phyloP scores from a whole-genome alignment of 2,329 filamentous ascomycete genomes.

The Venturia oleaginea region DNA sequence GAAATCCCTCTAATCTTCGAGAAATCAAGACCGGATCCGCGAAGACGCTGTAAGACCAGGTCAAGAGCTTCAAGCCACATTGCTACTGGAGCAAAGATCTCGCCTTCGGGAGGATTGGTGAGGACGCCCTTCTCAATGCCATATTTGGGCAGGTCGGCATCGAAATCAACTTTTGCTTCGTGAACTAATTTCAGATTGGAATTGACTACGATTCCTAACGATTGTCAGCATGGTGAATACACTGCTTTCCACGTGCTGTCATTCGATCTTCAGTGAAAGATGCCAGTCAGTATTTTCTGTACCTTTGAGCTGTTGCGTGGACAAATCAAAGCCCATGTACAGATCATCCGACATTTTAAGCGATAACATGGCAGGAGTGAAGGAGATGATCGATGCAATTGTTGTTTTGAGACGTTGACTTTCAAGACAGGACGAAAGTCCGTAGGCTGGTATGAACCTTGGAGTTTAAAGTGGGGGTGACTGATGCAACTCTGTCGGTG shows the following conservation, averaged over 20 bases:
- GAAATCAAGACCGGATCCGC: conserved; percentile 62
- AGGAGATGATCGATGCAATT: background rate
- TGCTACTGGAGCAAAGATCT: conserved; percentile 86
- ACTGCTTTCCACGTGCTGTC: background rate
- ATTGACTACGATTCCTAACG: conserved; percentile 67
- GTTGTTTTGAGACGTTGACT: background rate
- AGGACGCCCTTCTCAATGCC: conserved; percentile 80
- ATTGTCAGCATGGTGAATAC: conserved; percentile 6
- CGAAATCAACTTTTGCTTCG: conserved; percentile 91
- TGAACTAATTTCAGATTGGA: conserved; percentile 72
- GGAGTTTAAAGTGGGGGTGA: background rate
- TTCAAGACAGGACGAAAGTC: background rate
- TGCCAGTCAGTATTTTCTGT: conserved; percentile 16
- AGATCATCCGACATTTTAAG: conserved; percentile 36
- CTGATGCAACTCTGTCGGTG: background rate
- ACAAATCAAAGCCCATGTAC: conserved; percentile 91
- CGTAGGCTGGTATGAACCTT: background rate
- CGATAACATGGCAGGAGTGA: background rate
- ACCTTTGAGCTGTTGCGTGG: conserved; percentile 95
- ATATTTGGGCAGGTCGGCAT: conserved; percentile 64
- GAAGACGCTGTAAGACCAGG: conserved; percentile 66
- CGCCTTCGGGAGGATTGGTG: conserved; percentile 69
- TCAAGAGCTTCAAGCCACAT: conserved; percentile 94
- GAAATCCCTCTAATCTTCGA: conserved; percentile 69
- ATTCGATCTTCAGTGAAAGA: background rate